Percentiles rank a stretch among this genome's conserved stretches.
Evolutionary conservation across 1,284 basidiomycete genomes (phyloP).

Genomic region (Cerioporus squamosus): DNA sequence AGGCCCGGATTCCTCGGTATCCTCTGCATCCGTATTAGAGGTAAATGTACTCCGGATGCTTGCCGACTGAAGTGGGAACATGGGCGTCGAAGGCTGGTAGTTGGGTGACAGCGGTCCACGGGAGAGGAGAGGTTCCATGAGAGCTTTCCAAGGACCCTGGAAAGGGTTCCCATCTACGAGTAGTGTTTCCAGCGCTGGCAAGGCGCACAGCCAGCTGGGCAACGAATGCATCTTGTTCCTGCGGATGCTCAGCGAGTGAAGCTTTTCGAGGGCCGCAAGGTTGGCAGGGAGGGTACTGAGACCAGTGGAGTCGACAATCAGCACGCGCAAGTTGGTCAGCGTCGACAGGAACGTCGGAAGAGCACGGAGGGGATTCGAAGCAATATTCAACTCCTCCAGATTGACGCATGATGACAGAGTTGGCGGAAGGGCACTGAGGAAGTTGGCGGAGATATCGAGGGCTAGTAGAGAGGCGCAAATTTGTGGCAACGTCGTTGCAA

Average conservation of each 20-base stretch:
- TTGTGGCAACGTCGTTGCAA: constrained; percentile 69
- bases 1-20: constrained; percentile 51
- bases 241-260: constrained; percentile 88
- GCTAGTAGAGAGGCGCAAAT: constrained; percentile 82
- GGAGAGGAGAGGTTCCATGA: constrained; percentile 81
- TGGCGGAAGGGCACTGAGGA: constrained; percentile 81
- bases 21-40: constrained; percentile 56
- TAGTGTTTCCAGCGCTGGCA: constrained; percentile 83
- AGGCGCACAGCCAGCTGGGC: constrained; percentile 91
- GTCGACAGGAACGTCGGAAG: constrained; percentile 84
- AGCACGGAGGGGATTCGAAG: constrained; percentile 85
- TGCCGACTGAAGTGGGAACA: constrained; percentile 55
- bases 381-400: constrained; percentile 95
- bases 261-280: constrained; percentile 67
- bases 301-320: constrained; percentile 89
- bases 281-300: constrained; percentile 76
- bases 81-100: constrained; percentile 71
- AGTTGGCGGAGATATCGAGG: constrained; percentile 89
- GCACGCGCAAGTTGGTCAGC: constrained; percentile 78
- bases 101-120: constrained; percentile 61
- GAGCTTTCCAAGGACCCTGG: constrained; percentile 86
- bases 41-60: constrained; percentile 44
- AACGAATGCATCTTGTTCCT: constrained; percentile 89
- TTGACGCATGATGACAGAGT: constrained; percentile 75
- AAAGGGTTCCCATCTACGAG: constrained; percentile 95